A percentile compares a stretch with the other conserved stretches of the same genome.
Conservation (phyloP, 164 flowering plant species). For the Chloranthus sessilifolius region DNA sequence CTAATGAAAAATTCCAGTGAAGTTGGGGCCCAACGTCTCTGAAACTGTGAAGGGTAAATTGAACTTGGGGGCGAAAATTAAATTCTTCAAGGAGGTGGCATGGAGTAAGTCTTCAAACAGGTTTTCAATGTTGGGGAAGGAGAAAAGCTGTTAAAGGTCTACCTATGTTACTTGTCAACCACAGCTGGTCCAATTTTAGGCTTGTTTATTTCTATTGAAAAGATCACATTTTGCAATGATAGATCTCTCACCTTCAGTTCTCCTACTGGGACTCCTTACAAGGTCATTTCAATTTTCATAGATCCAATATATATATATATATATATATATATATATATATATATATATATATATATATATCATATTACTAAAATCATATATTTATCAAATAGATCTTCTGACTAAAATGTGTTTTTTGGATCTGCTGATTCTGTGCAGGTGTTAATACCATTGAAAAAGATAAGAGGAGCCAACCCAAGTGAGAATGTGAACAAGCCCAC, state of each 20-base stretch:
- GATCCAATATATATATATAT: not conserved
- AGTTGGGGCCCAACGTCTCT: slow-evolving; percentile 33
- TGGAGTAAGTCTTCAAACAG: slow-evolving; percentile 31
- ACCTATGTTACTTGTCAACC: slow-evolving; percentile 47
- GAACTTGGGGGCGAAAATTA: slow-evolving; percentile 40
- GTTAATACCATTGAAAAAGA: slow-evolving; percentile 34
- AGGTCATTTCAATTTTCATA: slow-evolving; percentile 21
- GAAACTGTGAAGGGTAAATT: slow-evolving; percentile 44
- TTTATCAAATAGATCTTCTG: too few relatives aligned
- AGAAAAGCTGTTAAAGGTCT: slow-evolving; percentile 42
- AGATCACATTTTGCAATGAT: slow-evolving; percentile 45
- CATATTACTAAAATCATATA: not conserved
- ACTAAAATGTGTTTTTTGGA: not conserved
- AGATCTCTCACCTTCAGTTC: slow-evolving; percentile 31
- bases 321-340: too few relatives aligned
- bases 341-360: too few relatives aligned
- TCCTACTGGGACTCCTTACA: slow-evolving; percentile 36
- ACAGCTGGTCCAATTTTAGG: slow-evolving; percentile 59
- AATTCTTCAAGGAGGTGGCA: slow-evolving; percentile 39
- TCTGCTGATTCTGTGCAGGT: slow-evolving; percentile 26
- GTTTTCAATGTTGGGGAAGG: slow-evolving; percentile 29
- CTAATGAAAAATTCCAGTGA: too few relatives aligned
- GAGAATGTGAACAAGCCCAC: slow-evolving; percentile 32
- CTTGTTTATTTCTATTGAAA: slow-evolving; percentile 40
- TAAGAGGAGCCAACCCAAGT: slow-evolving; percentile 24